Conservation (phyloP, 805 yeast genomes). For the Blastobotrys americana region DNA sequence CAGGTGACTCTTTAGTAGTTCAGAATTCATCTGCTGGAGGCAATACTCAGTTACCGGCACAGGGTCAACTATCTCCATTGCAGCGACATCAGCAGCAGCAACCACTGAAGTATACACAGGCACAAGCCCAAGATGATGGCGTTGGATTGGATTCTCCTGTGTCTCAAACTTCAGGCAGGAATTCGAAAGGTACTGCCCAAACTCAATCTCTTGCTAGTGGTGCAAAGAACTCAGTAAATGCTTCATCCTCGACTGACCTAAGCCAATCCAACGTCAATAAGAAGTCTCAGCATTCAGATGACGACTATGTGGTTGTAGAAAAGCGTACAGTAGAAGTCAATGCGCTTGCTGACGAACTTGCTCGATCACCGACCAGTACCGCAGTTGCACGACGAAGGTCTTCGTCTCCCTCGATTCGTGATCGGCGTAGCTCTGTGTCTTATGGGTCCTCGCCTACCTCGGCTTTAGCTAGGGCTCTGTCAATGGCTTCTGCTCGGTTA, state of each 20-base stretch:
- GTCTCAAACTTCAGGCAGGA: no score
- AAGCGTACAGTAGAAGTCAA: slow-evolving; percentile 92
- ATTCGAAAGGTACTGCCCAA: slow-evolving; percentile 1
- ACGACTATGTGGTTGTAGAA: slow-evolving; percentile 90
- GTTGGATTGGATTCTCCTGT: no score
- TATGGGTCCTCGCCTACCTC: slow-evolving; percentile 57
- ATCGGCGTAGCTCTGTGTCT: slow-evolving; percentile 28
- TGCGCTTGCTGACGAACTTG: slow-evolving; percentile 89
- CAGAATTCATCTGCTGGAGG: no score
- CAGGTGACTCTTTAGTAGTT: slow-evolving; percentile 18
- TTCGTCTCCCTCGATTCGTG: slow-evolving; percentile 1
- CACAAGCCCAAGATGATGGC: not conserved
- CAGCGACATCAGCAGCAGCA: not conserved
- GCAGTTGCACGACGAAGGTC: not conserved
- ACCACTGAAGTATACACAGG: not conserved
- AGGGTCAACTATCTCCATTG: no score
- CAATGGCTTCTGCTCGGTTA: slow-evolving; percentile 78
- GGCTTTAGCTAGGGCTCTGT: slow-evolving; percentile 81
- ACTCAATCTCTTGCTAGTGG: not conserved
- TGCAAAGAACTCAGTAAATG: not conserved
- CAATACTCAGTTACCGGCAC: no score
- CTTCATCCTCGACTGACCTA: not conserved
- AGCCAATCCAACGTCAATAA: not conserved
- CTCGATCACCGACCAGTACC: slow-evolving; percentile 29
- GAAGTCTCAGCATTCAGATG: slow-evolving; percentile 37